Base-by-base conservation (phyloP, 371 early-diverging fungal genomes). In the Aphelidium insulamus region DNA sequence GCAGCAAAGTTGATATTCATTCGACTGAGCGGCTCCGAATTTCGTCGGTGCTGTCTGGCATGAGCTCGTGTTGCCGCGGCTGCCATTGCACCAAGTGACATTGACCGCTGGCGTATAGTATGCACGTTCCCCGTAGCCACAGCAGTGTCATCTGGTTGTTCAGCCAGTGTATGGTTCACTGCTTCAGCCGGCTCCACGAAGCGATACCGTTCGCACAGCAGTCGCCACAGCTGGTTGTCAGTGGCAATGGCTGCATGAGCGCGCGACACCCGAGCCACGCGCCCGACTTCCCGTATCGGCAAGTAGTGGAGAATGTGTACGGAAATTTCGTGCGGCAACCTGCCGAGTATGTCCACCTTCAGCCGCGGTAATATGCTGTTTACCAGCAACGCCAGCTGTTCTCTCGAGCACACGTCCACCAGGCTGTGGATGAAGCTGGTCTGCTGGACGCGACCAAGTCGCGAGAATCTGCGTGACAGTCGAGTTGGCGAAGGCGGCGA, bases 301-400 rank as follows among this genome's bases (percentile, higher is more conserved):
- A 65, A 39, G 40, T 59, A 52, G 34, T 53, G 45, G 46, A 82
- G 52, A 24, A 82, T 61, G 36, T 73, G 69, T 23, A 70, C 57
- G 0, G 66, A 59, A 7, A 82, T 62, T 33, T 82, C 78, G 20
- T 72, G 57, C 4, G 82, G 82, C 14, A 82, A 45, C 32, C 68
- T 62, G 32, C 63, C 65, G 2, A 81, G 35, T 45, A 78, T 79
- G 47, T 84, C 82, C 32, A 72, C 65, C 45, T 79, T 79, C 16
- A 84, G 59, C 22, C 55, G 45, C 11, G 72, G 72, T 0, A 63
- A 57, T 36, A 69, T 69, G 16, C 59, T 46, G 28, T 50, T 52
- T 41, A 58, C 55, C 7, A 70, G 45, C 40, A 58, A 59, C 21
- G 60, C 54, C 26, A 70, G 60, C 32, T 69, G 66, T 9, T n/a